Base-by-base conservation (phyloP, 2,329 filamentous ascomycete species). In the Zasmidium cellare region DNA sequence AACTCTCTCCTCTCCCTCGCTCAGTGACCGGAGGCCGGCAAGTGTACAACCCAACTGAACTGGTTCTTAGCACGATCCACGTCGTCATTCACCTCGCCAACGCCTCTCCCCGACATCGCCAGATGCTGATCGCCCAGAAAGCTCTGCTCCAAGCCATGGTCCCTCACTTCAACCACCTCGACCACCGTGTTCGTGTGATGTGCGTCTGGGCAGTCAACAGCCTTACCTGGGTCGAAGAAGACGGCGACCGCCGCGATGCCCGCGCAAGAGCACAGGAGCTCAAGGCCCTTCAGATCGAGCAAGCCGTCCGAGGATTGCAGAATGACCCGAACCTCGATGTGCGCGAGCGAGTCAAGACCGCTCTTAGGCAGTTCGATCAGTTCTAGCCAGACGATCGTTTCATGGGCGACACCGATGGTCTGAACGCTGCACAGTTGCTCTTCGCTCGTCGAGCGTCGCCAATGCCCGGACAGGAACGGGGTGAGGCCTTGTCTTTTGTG, bases 21-120 rank as follows among this genome's bases (percentile, higher is more conserved):
- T 55, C 46, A 41, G 45, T 51, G 22, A 54, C 52, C 24, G 56
- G 56, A 45, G 67, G 59, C 82, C 84, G 62, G 28, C 62, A 55
- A 35, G 57, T 71, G 41, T 76, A 75, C 63, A 74, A 73, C 63
- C 60, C 73, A 59, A 63, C 69, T 22, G 89, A 91, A 73, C 89
- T 97, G 61, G 82, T 97, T 52, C 83, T 85, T 67, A 84, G 90
- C 2, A 88, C 93, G 11, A 85, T 91, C 24, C 94, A 87, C 71
- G 87, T 97, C 56, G 81, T 97, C 50, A 88, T 94, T 14, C 92
- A 97, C 76, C 86, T 97, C 67, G 91, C 92, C 18, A 93, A 92
- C 9, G 91, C 91, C 63, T 80, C 87, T 12, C 86, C 91, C 2
- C 83, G 84, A 25, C 91, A 97, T 74, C 86, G 91, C 55, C 87